Percentiles rank a stretch among this genome's conserved stretches.
Conservation (phyloP, 169 alveolate genomes). For the Amoebophrya sp. region DNA sequence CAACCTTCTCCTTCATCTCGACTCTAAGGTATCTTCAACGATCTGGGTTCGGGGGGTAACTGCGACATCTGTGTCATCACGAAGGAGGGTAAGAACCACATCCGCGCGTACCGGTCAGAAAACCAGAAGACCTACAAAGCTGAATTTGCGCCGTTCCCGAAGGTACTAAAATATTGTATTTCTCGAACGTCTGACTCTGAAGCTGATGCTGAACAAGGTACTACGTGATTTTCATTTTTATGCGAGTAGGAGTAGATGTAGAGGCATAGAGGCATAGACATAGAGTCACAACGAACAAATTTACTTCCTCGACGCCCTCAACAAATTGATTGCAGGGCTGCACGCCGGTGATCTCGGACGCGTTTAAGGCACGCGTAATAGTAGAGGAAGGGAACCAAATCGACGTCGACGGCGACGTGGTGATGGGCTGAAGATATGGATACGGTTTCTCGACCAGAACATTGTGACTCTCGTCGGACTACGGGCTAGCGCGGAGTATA, state of each 20-base stretch:
- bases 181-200: no score
- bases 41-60: slow-evolving; percentile 27
- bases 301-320: no score
- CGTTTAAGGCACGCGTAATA: background rate
- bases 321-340: background rate
- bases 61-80: slow-evolving; percentile 23
- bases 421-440: background rate
- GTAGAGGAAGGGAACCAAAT: background rate
- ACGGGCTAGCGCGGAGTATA: no score
- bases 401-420: background rate
- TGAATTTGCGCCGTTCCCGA: background rate
- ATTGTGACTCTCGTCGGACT: no score
- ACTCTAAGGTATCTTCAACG: slow-evolving; percentile 23
- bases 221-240: no score
- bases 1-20: no score
- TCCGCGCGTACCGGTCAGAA: background rate
- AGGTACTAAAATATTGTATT: background rate
- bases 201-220: no score
- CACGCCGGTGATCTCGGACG: background rate
- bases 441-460: no score
- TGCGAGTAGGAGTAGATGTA: no score
- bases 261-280: no score
- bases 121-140: background rate
- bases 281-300: no score
- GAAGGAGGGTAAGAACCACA: background rate